Percentiles rank a stretch among this genome's conserved stretches.
Conservation (phyloP, 176 grass and related monocot genomes). For the Oryza glaberrima region DNA sequence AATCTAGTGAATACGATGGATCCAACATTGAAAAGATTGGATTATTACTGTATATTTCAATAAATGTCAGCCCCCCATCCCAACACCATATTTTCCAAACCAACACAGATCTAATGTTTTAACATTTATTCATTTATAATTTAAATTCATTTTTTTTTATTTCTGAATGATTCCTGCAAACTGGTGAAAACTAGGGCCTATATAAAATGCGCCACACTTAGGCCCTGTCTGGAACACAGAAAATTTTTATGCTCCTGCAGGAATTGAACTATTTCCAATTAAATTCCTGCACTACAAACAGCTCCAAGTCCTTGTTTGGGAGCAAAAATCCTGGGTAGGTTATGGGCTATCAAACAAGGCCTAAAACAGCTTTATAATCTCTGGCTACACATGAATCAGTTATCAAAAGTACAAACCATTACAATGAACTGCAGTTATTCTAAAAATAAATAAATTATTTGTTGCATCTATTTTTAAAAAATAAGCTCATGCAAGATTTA, state of each 20-base stretch:
- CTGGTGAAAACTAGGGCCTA: background rate
- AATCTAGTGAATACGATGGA: background rate
- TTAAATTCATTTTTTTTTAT: background rate
- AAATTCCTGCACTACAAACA: no score
- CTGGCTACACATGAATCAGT: conserved; percentile 10
- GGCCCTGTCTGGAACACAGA: no score
- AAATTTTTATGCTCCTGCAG: no score
- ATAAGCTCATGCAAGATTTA: conserved; percentile 11
- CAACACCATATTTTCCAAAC: background rate
- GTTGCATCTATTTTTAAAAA: background rate
- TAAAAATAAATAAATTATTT: background rate
- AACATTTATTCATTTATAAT: background rate
- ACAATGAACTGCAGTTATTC: background rate
- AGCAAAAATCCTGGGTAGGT: background rate
- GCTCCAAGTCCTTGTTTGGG: background rate
- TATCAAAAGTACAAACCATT: background rate
- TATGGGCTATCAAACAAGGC: background rate
- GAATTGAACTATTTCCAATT: no score
- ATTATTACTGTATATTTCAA: background rate
- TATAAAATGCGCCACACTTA: background rate
- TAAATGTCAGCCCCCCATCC: background rate
- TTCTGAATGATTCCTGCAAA: background rate
- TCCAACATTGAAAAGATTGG: background rate
- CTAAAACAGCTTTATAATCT: background rate
- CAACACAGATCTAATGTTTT: background rate